A percentile compares a stretch with the other conserved stretches of the same genome.
Evolutionary conservation across 352 stramenopile genomes (phyloP).

Genomic region (Phytophthora crassamura): DNA sequence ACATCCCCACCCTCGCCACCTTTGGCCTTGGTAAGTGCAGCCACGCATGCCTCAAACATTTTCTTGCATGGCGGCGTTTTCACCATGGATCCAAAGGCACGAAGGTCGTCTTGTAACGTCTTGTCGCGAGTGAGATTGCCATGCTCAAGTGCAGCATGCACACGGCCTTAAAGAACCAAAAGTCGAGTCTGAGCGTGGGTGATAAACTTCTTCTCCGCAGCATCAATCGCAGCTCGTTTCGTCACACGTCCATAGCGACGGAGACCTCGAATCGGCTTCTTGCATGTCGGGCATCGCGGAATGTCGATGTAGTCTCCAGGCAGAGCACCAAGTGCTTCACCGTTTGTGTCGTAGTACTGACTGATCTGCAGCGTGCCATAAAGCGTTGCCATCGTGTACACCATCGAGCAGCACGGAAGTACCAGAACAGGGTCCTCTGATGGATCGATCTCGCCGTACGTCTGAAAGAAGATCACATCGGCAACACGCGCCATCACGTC

Average conservation of each 20-base stretch:
- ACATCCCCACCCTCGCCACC: constrained; percentile 32
- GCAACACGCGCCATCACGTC: constrained; percentile 49
- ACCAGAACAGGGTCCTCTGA: constrained; percentile 71
- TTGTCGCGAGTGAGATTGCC: constrained; percentile 24
- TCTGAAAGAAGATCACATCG: constrained; percentile 69
- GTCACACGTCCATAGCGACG: constrained; percentile 52
- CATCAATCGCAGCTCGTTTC: constrained; percentile 48
- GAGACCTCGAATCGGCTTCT: constrained; percentile 46
- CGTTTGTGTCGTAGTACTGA: constrained; percentile 39
- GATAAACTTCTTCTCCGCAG: constrained; percentile 59
- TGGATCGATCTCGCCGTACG: constrained; percentile 67
- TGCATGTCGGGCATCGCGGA: constrained; percentile 56
- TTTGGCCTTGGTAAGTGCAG: constrained; percentile 31
- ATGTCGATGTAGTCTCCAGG: constrained; percentile 36
- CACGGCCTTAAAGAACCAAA: constrained; percentile 27
- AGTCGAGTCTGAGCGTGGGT: constrained; percentile 32
- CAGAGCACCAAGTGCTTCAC: constrained; percentile 25
- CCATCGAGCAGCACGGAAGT: constrained; percentile 73
- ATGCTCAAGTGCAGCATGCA: constrained; percentile 17
- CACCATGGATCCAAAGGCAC: constrained; percentile 22
- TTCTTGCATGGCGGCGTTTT: constrained; percentile 43
- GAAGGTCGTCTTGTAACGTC: constrained; percentile 30
- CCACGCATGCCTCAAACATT: constrained; percentile 42
- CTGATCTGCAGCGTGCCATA: constrained; percentile 64
- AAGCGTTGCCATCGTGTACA: constrained; percentile 68